phyloP scores from a whole-genome alignment of 345 rosid genomes.

The Boechera divaricarpa region DNA sequence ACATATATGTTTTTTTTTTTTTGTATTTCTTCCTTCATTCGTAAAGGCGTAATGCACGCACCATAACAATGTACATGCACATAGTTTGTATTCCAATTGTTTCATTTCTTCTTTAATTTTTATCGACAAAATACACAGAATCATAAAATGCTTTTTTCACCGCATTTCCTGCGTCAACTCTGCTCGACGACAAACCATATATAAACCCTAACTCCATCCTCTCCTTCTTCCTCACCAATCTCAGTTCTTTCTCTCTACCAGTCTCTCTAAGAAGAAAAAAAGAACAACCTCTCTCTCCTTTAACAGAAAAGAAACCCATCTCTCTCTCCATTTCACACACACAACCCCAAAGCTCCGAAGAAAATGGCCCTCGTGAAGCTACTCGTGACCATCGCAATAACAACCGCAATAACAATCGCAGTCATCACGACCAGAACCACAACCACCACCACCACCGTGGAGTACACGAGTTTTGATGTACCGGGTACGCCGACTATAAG shows the following conservation, averaged over 20 bases:
- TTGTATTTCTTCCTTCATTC: not conserved
- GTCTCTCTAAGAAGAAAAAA: not conserved
- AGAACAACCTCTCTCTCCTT: not conserved
- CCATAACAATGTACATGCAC: not conserved
- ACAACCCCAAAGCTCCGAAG: not conserved
- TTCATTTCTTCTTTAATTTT: not conserved
- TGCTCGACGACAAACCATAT: not conserved
- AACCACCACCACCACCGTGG: not conserved
- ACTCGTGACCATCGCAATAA: constrained; percentile 15
- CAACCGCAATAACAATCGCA: constrained; percentile 19
- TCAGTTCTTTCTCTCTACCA: not conserved
- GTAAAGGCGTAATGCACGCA: not conserved
- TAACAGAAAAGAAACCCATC: no score
- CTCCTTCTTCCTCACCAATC: not conserved
- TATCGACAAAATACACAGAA: not conserved
- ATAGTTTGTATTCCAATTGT: not conserved
- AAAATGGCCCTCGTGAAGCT: constrained; percentile 21
- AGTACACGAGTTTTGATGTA: not conserved
- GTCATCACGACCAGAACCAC: constrained; percentile 3
- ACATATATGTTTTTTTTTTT: not conserved
- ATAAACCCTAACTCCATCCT: not conserved
- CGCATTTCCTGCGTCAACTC: not conserved
- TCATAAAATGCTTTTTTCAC: not conserved
- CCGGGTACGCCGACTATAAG: constrained; percentile 23
- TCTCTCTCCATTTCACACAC: not conserved